phyloP scores from a whole-genome alignment of 1,139 yeast genomes.

The Blastobotrys aristatus region DNA sequence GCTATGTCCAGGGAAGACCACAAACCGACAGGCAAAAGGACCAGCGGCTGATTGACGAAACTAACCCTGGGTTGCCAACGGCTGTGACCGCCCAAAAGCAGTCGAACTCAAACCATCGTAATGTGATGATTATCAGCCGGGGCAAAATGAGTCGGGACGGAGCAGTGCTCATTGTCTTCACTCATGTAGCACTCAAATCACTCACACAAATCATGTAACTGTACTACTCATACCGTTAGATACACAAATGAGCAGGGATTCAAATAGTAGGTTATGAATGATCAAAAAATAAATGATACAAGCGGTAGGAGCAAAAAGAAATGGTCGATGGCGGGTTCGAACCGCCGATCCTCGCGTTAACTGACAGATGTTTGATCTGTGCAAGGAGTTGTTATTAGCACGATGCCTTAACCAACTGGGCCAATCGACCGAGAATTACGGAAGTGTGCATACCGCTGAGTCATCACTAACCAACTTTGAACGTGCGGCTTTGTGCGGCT shows the following conservation, averaged over 20 bases:
- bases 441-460: no score
- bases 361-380: background rate
- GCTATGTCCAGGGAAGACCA: background rate
- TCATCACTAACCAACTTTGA: no score
- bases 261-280: no score
- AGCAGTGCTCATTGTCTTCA: background rate
- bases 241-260: no score
- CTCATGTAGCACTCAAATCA: background rate
- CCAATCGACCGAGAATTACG: slow-evolving; percentile 13
- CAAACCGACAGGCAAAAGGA: background rate
- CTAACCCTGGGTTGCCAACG: background rate
- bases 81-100: background rate
- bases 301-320: slow-evolving; percentile 7
- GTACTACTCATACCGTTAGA: no score
- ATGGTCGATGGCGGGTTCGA: slow-evolving; percentile 13
- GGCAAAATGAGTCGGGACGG: background rate
- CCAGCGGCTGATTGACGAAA: background rate
- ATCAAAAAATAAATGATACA: no score
- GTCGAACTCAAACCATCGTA: background rate
- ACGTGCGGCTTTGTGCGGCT: no score
- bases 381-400: slow-evolving; percentile 12
- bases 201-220: no score
- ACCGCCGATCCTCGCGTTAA: slow-evolving; percentile 13
- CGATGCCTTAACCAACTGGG: slow-evolving; percentile 14
- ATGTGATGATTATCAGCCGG: background rate